Conservation (phyloP, 2,329 filamentous ascomycete species). For the Colletotrichum lini region DNA sequence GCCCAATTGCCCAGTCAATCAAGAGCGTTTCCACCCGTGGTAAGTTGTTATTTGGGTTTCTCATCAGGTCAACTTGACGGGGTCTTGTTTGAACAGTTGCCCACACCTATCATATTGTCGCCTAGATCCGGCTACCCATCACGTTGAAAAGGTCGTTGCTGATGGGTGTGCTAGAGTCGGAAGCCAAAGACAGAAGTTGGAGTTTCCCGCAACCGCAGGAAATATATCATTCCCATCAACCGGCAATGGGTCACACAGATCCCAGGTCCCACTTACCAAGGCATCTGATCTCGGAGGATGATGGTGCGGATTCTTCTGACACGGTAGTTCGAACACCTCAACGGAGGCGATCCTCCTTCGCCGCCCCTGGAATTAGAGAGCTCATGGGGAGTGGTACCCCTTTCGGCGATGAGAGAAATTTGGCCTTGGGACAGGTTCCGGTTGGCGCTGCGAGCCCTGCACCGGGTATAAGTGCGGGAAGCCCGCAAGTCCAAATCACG, state of each 20-base stretch:
- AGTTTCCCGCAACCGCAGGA: neutral
- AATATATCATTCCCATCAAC: slow-evolving; percentile 38
- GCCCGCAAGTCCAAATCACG: neutral
- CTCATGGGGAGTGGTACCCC: neutral
- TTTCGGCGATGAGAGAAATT: neutral
- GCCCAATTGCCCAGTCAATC: slow-evolving; percentile 63
- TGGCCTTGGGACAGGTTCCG: neutral
- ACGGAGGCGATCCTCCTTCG: slow-evolving; percentile 43
- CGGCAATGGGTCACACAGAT: slow-evolving; percentile 15
- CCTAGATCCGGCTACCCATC: neutral
- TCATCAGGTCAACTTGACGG: neutral
- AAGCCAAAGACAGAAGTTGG: neutral
- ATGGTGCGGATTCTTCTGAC: slow-evolving; percentile 48
- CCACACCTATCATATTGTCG: neutral
- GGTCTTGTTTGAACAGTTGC: neutral
- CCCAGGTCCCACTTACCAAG: slow-evolving; percentile 30
- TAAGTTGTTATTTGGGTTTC: slow-evolving; percentile 26
- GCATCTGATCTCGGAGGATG: slow-evolving; percentile 30
- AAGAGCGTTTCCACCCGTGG: slow-evolving; percentile 21
- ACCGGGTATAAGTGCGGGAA: neutral
- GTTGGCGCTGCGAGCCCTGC: neutral
- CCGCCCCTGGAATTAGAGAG: neutral
- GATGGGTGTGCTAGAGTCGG: slow-evolving; percentile 11
- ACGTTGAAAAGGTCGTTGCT: neutral
- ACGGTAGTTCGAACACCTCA: slow-evolving; percentile 57